Evolutionary conservation across 148 eudicot species (phyloP).

Genomic region (Rhododendron williamsianum): DNA sequence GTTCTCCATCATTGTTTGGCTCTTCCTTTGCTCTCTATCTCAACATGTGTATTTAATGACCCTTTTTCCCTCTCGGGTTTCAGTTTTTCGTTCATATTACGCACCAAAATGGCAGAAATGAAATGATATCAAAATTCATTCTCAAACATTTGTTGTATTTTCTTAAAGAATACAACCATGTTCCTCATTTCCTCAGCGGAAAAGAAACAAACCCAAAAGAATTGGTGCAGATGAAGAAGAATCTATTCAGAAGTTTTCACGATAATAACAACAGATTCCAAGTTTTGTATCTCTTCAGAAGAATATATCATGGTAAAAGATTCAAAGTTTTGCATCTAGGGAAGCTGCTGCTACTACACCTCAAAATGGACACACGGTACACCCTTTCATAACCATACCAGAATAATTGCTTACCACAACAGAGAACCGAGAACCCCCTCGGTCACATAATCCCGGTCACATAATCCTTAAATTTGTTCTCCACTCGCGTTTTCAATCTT

Average conservation of each 20-base stretch:
- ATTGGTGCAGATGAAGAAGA: not conserved
- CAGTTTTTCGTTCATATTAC: not conserved
- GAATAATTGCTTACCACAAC: not conserved
- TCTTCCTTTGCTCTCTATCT: not conserved
- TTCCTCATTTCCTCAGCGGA: not conserved
- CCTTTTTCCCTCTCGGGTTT: not conserved
- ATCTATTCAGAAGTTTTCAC: not conserved
- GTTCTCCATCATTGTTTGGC: not conserved
- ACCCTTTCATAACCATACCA: not conserved
- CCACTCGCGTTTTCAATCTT: not conserved
- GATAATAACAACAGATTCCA: not conserved
- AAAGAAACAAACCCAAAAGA: not conserved
- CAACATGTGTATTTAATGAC: not conserved
- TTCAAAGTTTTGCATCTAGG: not conserved
- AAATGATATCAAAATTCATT: not conserved
- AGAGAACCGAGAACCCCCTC: too few species aligned
- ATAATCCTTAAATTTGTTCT: not conserved
- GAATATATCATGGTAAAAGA: too few species aligned
- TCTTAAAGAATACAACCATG: not conserved
- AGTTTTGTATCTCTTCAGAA: too few species aligned
- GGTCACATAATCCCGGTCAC: not conserved
- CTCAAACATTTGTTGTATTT: not conserved
- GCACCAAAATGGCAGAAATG: not conserved
- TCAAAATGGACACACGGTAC: not conserved
- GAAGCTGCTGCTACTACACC: not conserved